Evolutionary conservation across 352 stramenopile species (phyloP).

Genomic region (Phytophthora agathidicida): DNA sequence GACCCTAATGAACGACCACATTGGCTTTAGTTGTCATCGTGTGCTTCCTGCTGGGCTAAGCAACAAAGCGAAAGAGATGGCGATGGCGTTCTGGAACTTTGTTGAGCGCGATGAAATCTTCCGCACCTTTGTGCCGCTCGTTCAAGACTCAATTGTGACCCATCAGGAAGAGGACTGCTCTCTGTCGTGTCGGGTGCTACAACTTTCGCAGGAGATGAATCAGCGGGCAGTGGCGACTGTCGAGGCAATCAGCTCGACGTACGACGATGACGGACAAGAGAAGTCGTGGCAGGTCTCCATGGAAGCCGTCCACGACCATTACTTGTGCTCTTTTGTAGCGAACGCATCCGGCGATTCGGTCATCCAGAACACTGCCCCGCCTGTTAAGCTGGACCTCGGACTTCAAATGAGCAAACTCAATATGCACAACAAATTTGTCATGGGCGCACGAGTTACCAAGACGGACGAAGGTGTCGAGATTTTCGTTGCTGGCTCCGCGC

Average conservation of each 20-base stretch:
- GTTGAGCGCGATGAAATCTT: slow-evolving; percentile 67
- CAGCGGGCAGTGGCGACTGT: slow-evolving; percentile 49
- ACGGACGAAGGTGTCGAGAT: slow-evolving; percentile 35
- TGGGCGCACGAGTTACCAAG: slow-evolving; percentile 28
- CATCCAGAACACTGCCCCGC: slow-evolving; percentile 19
- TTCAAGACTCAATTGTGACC: slow-evolving; percentile 51
- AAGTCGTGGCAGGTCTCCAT: slow-evolving; percentile 54
- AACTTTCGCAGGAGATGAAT: slow-evolving; percentile 28
- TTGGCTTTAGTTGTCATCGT: slow-evolving; percentile 56
- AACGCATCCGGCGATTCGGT: slow-evolving; percentile 25
- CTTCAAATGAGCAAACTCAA: slow-evolving; percentile 44
- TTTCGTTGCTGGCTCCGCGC: slow-evolving; percentile 44
- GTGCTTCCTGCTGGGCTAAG: slow-evolving; percentile 21
- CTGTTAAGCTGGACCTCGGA: slow-evolving; percentile 26
- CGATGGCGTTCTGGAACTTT: slow-evolving; percentile 52
- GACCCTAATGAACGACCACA: slow-evolving; percentile 38
- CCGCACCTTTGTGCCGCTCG: slow-evolving; percentile 58
- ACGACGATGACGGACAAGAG: slow-evolving; percentile 22
- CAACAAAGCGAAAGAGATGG: slow-evolving; percentile 35
- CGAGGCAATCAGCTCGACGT: slow-evolving; percentile 38
- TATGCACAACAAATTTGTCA: slow-evolving; percentile 44
- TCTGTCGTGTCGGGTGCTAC: slow-evolving; percentile 43
- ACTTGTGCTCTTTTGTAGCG: slow-evolving; percentile 48
- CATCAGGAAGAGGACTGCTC: slow-evolving; percentile 37
- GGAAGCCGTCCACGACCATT: slow-evolving; percentile 60